Conservation (phyloP, 352 stramenopile genomes). For the Pythium dissimile region DNA sequence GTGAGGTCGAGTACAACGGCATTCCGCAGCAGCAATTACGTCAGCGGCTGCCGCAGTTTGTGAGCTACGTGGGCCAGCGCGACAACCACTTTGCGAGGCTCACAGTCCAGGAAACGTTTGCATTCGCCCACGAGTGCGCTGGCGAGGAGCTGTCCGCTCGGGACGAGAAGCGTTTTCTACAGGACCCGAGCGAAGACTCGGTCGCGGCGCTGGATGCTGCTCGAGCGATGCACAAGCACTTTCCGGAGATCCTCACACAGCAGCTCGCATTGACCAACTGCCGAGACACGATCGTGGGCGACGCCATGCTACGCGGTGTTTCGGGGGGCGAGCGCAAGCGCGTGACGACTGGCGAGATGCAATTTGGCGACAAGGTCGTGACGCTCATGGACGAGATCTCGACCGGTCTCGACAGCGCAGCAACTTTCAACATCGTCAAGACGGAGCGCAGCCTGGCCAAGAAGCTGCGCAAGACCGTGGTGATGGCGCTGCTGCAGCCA, state of each 20-base stretch:
- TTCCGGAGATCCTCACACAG: slow-evolving; percentile 39
- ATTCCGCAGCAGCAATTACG: slow-evolving; percentile 22
- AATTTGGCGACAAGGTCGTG: slow-evolving; percentile 57
- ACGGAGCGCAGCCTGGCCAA: slow-evolving; percentile 47
- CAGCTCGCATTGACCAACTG: slow-evolving; percentile 30
- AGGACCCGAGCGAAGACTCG: slow-evolving; percentile 42
- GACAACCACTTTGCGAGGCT: slow-evolving; percentile 43
- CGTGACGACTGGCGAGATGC: slow-evolving; percentile 74
- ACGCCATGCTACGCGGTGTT: slow-evolving; percentile 44
- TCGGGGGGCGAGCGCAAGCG: slow-evolving; percentile 61
- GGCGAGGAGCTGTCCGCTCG: slow-evolving; percentile 28
- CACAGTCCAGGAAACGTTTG: slow-evolving; percentile 44
- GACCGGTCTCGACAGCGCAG: slow-evolving; percentile 88
- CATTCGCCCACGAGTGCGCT: slow-evolving; percentile 52
- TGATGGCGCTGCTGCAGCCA: slow-evolving; percentile 87
- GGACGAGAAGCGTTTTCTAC: too few species aligned
- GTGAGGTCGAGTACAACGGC: slow-evolving; percentile 52
- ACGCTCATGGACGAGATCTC: slow-evolving; percentile 88
- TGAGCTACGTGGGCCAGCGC: slow-evolving; percentile 44
- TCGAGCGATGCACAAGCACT: slow-evolving; percentile 29
- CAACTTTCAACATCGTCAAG: slow-evolving; percentile 86
- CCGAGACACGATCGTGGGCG: slow-evolving; percentile 53
- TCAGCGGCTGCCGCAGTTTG: slow-evolving; percentile 37
- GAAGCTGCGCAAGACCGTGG: slow-evolving; percentile 49
- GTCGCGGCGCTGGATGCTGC: slow-evolving; percentile 29